phyloP scores from a whole-genome alignment of 2,329 filamentous ascomycete genomes.

The Aspergillus sp. region DNA sequence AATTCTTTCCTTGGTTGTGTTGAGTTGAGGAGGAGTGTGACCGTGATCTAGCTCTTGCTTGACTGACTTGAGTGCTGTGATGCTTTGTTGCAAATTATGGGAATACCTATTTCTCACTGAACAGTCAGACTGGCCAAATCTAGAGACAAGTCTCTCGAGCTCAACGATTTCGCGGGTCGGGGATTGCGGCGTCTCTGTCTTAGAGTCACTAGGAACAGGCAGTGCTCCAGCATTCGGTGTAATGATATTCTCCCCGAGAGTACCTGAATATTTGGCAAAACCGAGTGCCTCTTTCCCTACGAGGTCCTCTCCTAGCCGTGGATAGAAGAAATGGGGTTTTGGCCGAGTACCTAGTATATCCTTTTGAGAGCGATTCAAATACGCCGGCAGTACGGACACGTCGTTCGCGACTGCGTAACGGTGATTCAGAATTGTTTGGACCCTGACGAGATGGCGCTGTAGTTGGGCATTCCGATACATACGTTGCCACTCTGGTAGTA shows the following conservation, averaged over 20 bases:
- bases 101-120: conserved; percentile 37
- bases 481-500: conserved; percentile 51
- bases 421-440: conserved; percentile 44
- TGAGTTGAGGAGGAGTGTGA: not conserved
- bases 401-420: conserved; percentile 16
- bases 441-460: conserved; percentile 42
- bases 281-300: not conserved
- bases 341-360: not conserved
- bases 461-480: conserved; percentile 52
- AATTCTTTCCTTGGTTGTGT: not conserved
- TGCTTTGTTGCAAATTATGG: conserved; percentile 39
- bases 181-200: not conserved
- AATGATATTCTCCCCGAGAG: not conserved
- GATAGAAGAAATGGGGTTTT: not conserved
- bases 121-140: conserved; percentile 23
- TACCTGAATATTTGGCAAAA: no score
- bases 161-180: conserved; percentile 16
- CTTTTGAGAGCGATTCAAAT: not conserved
- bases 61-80: conserved; percentile 30
- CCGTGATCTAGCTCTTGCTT: not conserved
- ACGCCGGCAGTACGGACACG: not conserved
- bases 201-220: not conserved
- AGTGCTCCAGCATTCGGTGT: not conserved
- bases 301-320: not conserved
- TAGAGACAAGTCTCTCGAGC: conserved; percentile 25